Base-by-base conservation (phyloP, 2,329 filamentous ascomycete species). In the Paecilomyces niveus region DNA sequence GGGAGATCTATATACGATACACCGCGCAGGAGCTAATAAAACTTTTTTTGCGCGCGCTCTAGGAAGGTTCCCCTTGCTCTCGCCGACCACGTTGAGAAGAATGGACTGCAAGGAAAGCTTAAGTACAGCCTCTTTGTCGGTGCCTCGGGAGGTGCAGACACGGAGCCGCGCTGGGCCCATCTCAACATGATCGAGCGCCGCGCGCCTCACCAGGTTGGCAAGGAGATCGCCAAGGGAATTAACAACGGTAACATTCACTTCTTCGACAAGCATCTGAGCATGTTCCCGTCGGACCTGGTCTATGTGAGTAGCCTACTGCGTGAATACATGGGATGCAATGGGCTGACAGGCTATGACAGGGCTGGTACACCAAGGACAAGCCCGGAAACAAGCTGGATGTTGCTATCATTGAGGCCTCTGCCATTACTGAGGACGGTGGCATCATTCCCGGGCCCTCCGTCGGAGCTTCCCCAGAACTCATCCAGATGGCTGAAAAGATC, bases 401-500 rank as follows among this genome's bases (percentile, higher is more conserved):
- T 0, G 89, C 87, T 0, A 88, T 96, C 52, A 87, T 96, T 15
- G 91, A 94, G 76, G 91, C 91, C 1, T 89, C 87, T 15, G 90
- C 89, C 57, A 95, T 96, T 71, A 90, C 90, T 49, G 89, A 92
- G 69, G 89, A 95, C 70, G 92, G 91, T 62, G 92, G 90, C 64
- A 92, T 96, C 67, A 89, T 96, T 51, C 90, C 89, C 3, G 91
- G 92, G 65, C 90, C 91, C 33, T 91, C 87, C 9, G 90, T 96
- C 26, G 91, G 91, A 57, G 91, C 91, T 11, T 89, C 87, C 2
- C 91, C 91, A 3, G 91, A 96, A 74, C 81, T 96, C 57, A 82
- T 96, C 54, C 90, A 96, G 76, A 90, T 95, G 85, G 90, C 91
- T 55, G 90, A 96, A 72, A 96, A 96, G 80, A 82, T 96, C 76